phyloP scores from a whole-genome alignment of 805 yeast genomes.

The Ogataea saltuana region DNA sequence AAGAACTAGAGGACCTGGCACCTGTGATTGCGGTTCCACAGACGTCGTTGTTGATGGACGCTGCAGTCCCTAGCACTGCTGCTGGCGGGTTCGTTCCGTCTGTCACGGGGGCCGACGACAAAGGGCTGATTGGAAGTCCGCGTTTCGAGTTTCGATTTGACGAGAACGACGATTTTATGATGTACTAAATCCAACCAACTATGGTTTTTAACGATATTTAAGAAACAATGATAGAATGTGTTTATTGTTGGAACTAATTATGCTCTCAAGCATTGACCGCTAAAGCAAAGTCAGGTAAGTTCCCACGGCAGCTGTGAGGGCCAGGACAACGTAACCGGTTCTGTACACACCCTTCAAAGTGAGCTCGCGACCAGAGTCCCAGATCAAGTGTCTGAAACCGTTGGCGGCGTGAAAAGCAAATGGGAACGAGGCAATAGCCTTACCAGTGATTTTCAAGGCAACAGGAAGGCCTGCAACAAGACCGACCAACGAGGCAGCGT shows the following conservation, averaged over 20 bases:
- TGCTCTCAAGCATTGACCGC: too few relatives aligned
- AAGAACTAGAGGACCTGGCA: slow-evolving; percentile 10
- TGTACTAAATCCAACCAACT: slow-evolving; percentile 26
- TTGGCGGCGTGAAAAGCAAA: slow-evolving; percentile 84
- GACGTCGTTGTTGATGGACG: slow-evolving; percentile 12
- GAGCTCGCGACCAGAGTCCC: slow-evolving; percentile 88
- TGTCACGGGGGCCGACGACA: slow-evolving; percentile 6
- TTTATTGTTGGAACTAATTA: too few relatives aligned
- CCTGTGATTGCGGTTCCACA: slow-evolving; percentile 10
- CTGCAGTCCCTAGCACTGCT: slow-evolving; percentile 4
- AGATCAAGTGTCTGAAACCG: slow-evolving; percentile 89
- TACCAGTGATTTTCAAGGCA: slow-evolving; percentile 58
- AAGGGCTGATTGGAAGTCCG: slow-evolving; percentile 15
- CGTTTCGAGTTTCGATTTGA: slow-evolving; percentile 27
- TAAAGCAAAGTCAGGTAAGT: slow-evolving; percentile 52
- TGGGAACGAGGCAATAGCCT: slow-evolving; percentile 75
- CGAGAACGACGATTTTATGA: slow-evolving; percentile 32
- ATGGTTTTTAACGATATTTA: slow-evolving; percentile 3
- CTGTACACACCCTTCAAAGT: slow-evolving; percentile 85
- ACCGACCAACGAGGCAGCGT: slow-evolving; percentile 52
- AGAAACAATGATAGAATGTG: slow-evolving; percentile 1
- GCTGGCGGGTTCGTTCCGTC: slow-evolving; percentile 1
- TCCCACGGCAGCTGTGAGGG: slow-evolving; percentile 58
- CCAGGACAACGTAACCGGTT: slow-evolving; percentile 86
- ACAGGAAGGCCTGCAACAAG: slow-evolving; percentile 65